Evolutionary conservation across 768 basidiomycete species (phyloP).

Genomic region (Dentipellis sp.): DNA sequence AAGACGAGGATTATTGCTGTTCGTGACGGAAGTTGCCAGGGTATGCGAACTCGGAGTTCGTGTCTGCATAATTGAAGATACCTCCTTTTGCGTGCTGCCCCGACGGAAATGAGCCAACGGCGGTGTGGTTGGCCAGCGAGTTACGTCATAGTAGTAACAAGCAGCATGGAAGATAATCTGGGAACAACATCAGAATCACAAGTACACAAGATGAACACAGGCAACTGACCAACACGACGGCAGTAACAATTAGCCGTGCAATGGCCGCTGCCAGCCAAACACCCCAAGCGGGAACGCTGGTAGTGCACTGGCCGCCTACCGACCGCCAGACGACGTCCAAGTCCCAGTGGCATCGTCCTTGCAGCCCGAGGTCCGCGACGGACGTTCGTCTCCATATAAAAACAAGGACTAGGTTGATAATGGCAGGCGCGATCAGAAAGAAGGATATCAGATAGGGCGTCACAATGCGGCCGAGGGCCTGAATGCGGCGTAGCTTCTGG

Average conservation of each 20-base stretch:
- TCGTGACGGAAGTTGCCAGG: background rate
- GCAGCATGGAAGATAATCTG: background rate
- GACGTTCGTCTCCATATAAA: slow-evolving; percentile 40
- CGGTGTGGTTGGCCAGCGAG: background rate
- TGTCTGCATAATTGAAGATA: background rate
- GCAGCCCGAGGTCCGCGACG: slow-evolving; percentile 26
- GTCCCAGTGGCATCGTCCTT: slow-evolving; percentile 49
- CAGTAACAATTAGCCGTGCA: slow-evolving; percentile 45
- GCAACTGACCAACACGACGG: slow-evolving; percentile 41
- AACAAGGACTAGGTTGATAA: slow-evolving; percentile 46
- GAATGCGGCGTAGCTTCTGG: slow-evolving; percentile 22
- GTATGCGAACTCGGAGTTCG: background rate
- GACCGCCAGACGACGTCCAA: slow-evolving; percentile 61
- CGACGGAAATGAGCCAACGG: background rate
- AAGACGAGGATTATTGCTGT: background rate
- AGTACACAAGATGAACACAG: background rate
- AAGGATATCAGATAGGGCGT: slow-evolving; percentile 28
- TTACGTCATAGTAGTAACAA: background rate
- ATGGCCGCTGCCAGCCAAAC: slow-evolving; percentile 47
- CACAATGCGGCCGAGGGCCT: slow-evolving; percentile 29
- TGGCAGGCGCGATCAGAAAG: slow-evolving; percentile 41
- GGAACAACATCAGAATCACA: background rate
- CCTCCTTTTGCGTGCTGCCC: background rate
- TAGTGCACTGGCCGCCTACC: slow-evolving; percentile 19
- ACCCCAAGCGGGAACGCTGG: slow-evolving; percentile 31